Conservation (phyloP, 2,329 filamentous ascomycete genomes). For the Aspergillus sclerotialis region DNA sequence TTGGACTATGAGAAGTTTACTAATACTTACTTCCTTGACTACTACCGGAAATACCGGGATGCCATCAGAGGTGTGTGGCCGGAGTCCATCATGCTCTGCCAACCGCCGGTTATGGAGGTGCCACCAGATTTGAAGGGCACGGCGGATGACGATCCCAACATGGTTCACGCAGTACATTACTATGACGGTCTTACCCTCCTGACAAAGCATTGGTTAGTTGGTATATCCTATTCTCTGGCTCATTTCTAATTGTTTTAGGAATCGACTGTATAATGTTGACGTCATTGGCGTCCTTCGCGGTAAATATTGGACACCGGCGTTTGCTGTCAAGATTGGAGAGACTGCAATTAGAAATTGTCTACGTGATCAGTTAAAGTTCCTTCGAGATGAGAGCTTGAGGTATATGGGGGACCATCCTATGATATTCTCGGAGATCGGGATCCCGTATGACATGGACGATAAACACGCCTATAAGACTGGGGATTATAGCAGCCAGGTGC, state of each 20-base stretch:
- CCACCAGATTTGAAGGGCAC: constrained; percentile 84
- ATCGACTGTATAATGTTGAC: constrained; percentile 93
- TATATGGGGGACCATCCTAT: constrained; percentile 84
- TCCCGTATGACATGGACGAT: constrained; percentile 98
- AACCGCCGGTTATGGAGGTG: constrained; percentile 85
- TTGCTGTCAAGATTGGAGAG: constrained; percentile 89
- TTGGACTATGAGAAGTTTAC: constrained; percentile 82
- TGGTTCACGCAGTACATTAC: constrained; percentile 92
- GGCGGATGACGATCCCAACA: constrained; percentile 75
- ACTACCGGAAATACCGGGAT: constrained; percentile 69
- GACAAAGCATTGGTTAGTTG: constrained; percentile 79
- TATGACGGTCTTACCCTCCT: constrained; percentile 96
- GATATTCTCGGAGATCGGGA: constrained; percentile 89
- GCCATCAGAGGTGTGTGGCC: constrained; percentile 70
- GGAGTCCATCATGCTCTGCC: constrained; percentile 79
- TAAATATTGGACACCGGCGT: constrained; percentile 78
- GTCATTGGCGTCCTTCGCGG: constrained; percentile 87
- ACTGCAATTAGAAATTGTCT: constrained; percentile 91
- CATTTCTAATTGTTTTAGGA: constrained; percentile 42
- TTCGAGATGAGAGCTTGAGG: constrained; percentile 80
- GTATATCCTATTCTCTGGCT: constrained; percentile 1
- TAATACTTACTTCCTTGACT: constrained; percentile 83
- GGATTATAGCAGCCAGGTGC: constrained; percentile 85
- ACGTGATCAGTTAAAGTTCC: constrained; percentile 73
- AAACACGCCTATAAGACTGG: constrained; percentile 93